A percentile compares a stretch with the other conserved stretches of the same genome.
phyloP scores from a whole-genome alignment of 768 basidiomycete species.

The Amanita fuliginea region DNA sequence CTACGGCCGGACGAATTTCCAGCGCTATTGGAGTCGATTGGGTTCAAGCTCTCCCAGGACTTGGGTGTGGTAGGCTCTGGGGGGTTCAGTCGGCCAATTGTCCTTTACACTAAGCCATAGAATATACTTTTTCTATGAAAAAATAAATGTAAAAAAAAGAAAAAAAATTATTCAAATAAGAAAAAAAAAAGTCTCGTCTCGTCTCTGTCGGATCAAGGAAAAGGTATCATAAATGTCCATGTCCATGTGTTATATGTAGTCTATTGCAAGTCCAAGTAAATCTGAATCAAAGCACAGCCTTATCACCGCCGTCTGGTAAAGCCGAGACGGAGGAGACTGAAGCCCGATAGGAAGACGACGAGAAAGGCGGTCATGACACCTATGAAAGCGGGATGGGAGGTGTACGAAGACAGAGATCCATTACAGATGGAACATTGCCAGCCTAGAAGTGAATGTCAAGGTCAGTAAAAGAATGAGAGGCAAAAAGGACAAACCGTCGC shows the following conservation, averaged over 20 bases:
- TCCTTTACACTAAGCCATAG: no score
- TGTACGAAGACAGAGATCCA: slow-evolving; percentile 22
- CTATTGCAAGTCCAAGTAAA: background rate
- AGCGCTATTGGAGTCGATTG: slow-evolving; percentile 40
- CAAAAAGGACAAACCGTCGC: slow-evolving; percentile 29
- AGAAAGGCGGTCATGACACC: slow-evolving; percentile 45
- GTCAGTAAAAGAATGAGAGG: background rate
- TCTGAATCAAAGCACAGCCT: background rate
- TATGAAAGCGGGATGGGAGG: slow-evolving; percentile 43
- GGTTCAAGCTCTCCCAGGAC: slow-evolving; percentile 41
- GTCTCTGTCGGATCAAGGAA: background rate
- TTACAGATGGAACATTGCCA: slow-evolving; percentile 46
- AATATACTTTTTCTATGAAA: no score
- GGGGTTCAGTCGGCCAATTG: no score
- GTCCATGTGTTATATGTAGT: no score
- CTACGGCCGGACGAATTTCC: slow-evolving; percentile 60
- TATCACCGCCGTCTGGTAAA: background rate
- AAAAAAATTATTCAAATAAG: no score
- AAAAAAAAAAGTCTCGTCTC: no score
- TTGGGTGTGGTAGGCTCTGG: slow-evolving; percentile 53
- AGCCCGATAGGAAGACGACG: slow-evolving; percentile 59
- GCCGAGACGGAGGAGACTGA: slow-evolving; percentile 30
- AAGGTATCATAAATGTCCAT: background rate
- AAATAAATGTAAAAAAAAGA: no score
- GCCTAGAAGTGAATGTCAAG: slow-evolving; percentile 20